A percentile compares a stretch with the other conserved stretches of the same genome.
These are phyloP conservation scores for Theileria annulata DNA, from an alignment of 169 alveolate species.

Conservation along the genomic window DNA sequence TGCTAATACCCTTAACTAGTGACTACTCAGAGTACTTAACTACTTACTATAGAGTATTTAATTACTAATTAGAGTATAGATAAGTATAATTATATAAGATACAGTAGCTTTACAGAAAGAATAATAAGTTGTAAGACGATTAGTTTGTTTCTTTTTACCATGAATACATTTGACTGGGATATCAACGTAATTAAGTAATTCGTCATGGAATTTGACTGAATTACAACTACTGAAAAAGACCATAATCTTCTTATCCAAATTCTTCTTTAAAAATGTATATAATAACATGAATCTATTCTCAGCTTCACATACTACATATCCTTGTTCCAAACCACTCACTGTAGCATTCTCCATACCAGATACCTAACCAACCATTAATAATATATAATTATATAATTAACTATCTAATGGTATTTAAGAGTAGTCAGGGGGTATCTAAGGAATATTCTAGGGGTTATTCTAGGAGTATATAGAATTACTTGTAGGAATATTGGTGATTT, in stretches of 20 bases:
- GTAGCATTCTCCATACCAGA: slow-evolving; percentile 85
- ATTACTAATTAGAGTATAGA: no score
- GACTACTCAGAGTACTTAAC: no score
- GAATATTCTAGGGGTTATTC: neutral
- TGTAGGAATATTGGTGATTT: slow-evolving; percentile 93
- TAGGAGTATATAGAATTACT: slow-evolving; percentile 63
- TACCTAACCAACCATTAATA: slow-evolving; percentile 12
- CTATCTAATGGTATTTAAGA: neutral
- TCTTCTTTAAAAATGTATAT: slow-evolving; percentile 94
- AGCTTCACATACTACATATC: slow-evolving; percentile 95
- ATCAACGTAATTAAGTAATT: slow-evolving; percentile 96
- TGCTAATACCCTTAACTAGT: no score
- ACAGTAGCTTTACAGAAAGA: slow-evolving; percentile 92
- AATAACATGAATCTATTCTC: slow-evolving; percentile 93
- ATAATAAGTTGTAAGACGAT: slow-evolving; percentile 91
- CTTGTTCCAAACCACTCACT: slow-evolving; percentile 95
- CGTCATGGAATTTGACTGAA: slow-evolving; percentile 97
- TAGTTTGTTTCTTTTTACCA: slow-evolving; percentile 96
- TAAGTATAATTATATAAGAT: no score
- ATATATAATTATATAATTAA: neutral
- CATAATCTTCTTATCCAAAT: slow-evolving; percentile 91
- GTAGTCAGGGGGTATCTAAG: neutral
- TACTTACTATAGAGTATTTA: no score
- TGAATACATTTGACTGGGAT: slow-evolving; percentile 93
- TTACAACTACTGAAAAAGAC: slow-evolving; percentile 97